Percentiles rank a stretch among this genome's conserved stretches.
These are phyloP conservation scores for Uronychia binucleata DNA, from an alignment of 73 alveolate genomes.

Conservation along the genomic window DNA sequence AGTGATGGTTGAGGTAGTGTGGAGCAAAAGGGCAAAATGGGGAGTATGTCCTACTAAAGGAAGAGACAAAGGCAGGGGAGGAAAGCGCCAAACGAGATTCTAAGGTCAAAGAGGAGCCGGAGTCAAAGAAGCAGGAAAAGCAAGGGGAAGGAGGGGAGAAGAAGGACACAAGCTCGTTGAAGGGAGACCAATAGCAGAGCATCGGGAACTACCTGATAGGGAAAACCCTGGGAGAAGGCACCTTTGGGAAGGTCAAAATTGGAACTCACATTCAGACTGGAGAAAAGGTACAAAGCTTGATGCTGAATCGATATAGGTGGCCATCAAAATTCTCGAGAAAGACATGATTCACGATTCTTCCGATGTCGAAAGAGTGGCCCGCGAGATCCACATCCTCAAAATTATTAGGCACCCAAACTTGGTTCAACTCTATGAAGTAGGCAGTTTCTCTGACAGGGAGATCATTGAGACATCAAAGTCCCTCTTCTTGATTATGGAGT, in stretches of 20 bases:
- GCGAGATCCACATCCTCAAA: slow-evolving; percentile 77
- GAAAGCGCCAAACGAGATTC: no score
- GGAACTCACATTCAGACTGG: slow-evolving; percentile 36
- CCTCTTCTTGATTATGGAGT: slow-evolving; percentile 80
- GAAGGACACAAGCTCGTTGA: background rate
- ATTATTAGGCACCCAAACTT: slow-evolving; percentile 68
- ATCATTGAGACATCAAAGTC: slow-evolving; percentile 26
- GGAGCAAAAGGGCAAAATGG: no score
- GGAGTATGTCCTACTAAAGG: no score
- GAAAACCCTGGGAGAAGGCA: slow-evolving; percentile 64
- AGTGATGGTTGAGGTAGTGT: no score
- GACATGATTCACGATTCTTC: slow-evolving; percentile 65
- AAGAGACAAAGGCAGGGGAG: no score
- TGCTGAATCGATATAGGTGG: slow-evolving; percentile 39
- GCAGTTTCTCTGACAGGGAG: background rate
- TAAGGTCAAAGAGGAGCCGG: background rate
- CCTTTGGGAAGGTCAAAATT: slow-evolving; percentile 65
- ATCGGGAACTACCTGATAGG: slow-evolving; percentile 59
- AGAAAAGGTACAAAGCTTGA: slow-evolving; percentile 4
- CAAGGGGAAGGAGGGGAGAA: background rate
- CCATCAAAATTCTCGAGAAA: slow-evolving; percentile 69
- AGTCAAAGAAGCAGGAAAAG: background rate
- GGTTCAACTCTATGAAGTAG: slow-evolving; percentile 69
- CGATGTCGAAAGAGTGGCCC: slow-evolving; percentile 71
- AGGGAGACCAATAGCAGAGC: background rate